phyloP scores from a whole-genome alignment of 1,284 basidiomycete genomes.

The Veloboletus limbatus region DNA sequence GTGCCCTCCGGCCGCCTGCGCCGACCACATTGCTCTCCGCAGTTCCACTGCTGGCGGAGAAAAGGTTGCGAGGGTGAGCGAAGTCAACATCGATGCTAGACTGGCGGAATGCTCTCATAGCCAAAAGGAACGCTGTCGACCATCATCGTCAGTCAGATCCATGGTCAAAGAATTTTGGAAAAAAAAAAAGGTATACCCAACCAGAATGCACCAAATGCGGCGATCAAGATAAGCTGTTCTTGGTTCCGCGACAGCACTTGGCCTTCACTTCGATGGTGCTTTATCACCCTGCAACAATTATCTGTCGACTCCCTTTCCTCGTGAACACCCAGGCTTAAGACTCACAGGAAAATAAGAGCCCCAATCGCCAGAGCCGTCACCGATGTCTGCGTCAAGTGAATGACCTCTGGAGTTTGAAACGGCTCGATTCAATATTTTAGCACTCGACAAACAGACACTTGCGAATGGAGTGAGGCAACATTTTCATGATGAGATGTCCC shows the following conservation, averaged over 20 bases:
- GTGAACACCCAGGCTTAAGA: not conserved
- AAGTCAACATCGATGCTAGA: slow-evolving; percentile 29
- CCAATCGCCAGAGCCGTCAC: slow-evolving; percentile 65
- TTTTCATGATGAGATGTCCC: slow-evolving; percentile 34
- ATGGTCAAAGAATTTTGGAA: not conserved
- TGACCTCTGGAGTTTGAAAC: slow-evolving; percentile 46
- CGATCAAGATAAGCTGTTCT: slow-evolving; percentile 69
- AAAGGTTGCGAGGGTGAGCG: slow-evolving; percentile 31
- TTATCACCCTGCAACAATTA: slow-evolving; percentile 39
- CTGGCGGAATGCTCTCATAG: slow-evolving; percentile 41
- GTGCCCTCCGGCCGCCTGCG: slow-evolving; percentile 29
- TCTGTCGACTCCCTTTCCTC: not conserved
- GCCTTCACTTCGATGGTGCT: slow-evolving; percentile 59
- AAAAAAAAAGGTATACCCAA: slow-evolving; percentile 49
- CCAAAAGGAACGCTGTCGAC: slow-evolving; percentile 41
- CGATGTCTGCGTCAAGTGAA: slow-evolving; percentile 69
- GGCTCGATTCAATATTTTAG: slow-evolving; percentile 7
- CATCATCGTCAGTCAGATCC: slow-evolving; percentile 8
- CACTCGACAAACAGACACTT: slow-evolving; percentile 23
- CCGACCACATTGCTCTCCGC: slow-evolving; percentile 36
- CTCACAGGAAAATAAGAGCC: slow-evolving; percentile 63
- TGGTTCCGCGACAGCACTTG: slow-evolving; percentile 61
- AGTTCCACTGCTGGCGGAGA: slow-evolving; percentile 35
- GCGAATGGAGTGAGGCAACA: slow-evolving; percentile 44
- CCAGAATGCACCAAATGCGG: slow-evolving; percentile 67